A percentile compares a stretch with the other conserved stretches of the same genome.
Evolutionary conservation across 2,329 filamentous ascomycete species (phyloP).

Genomic region (Aspergillus fischeri): DNA sequence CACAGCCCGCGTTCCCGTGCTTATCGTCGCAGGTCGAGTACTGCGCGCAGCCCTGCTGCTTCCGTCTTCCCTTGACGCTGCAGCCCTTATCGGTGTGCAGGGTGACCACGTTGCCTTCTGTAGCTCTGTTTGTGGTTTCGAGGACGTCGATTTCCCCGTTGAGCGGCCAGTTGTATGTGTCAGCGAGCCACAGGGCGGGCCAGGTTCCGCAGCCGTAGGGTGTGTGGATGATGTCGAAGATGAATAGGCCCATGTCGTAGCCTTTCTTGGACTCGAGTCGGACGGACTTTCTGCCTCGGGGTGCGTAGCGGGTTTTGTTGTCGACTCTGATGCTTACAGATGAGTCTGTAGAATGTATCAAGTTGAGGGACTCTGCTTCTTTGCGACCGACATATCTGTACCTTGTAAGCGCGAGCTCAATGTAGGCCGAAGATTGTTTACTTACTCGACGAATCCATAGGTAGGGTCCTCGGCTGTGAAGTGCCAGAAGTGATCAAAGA

Average conservation of each 20-base stretch:
- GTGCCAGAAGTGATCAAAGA: conserved; percentile 47
- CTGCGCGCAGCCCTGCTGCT: conserved; percentile 46
- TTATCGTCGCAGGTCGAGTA: conserved; percentile 49
- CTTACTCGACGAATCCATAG: conserved; percentile 45
- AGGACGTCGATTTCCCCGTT: conserved; percentile 64
- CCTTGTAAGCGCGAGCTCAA: neutral
- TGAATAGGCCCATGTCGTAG: conserved; percentile 60
- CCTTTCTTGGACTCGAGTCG: conserved; percentile 58
- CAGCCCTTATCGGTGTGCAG: conserved; percentile 56
- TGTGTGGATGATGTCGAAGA: conserved; percentile 63
- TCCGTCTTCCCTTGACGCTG: conserved; percentile 51
- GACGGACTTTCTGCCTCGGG: conserved; percentile 60
- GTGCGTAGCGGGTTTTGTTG: conserved; percentile 54
- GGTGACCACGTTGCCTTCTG: conserved; percentile 55
- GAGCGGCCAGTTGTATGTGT: conserved; percentile 57
- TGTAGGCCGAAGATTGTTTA: conserved; percentile 11
- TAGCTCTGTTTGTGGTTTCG: conserved; percentile 55
- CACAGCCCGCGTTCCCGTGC: conserved; percentile 55
- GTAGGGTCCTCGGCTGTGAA: conserved; percentile 44
- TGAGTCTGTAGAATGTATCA: conserved; percentile 55
- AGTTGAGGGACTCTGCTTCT: conserved; percentile 44
- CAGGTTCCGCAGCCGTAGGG: conserved; percentile 62
- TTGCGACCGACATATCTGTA: conserved; percentile 38
- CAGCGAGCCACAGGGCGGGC: conserved; percentile 64
- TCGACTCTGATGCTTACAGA: conserved; percentile 60